Conservation (phyloP, 306 rosid genomes). For the Arachis hypogaea region DNA sequence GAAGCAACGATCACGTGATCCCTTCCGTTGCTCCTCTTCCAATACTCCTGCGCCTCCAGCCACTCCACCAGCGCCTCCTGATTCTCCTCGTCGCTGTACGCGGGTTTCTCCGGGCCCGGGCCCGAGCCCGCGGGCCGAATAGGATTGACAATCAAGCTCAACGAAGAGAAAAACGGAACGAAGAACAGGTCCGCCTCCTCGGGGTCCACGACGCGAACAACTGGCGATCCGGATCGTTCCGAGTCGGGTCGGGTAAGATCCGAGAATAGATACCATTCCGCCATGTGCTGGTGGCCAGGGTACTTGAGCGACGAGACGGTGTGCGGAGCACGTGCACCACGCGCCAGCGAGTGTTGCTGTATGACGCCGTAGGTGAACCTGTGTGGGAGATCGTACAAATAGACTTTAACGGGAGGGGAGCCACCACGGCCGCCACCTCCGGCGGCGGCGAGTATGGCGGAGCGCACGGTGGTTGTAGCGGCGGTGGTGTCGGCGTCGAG, state of each 20-base stretch:
- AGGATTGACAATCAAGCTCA: conserved; percentile 73
- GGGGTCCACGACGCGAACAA: conserved; percentile 67
- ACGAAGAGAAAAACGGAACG: conserved; percentile 83
- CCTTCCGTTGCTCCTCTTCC: conserved; percentile 77
- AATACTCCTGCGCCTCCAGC: conserved; percentile 79
- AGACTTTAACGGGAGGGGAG: conserved; percentile 43
- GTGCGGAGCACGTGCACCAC: conserved; percentile 50
- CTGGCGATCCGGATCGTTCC: conserved; percentile 60
- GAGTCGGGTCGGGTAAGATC: conserved; percentile 63
- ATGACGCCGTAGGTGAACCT: conserved; percentile 77
- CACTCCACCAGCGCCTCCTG: conserved; percentile 83
- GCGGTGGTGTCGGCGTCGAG: conserved; percentile 16
- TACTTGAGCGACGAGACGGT: conserved; percentile 52
- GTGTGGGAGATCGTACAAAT: conserved; percentile 68
- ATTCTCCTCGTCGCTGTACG: conserved; percentile 80
- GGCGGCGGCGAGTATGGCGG: conserved; percentile 30
- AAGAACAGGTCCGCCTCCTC: conserved; percentile 87
- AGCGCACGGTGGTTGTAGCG: conserved; percentile 38
- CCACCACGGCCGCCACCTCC: neutral
- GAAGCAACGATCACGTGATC: conserved; percentile 92
- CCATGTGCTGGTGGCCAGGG: conserved; percentile 98
- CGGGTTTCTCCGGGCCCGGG: conserved; percentile 43
- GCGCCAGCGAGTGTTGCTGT: conserved; percentile 72
- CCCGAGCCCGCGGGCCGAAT: conserved; percentile 50
- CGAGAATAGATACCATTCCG: conserved; percentile 82